Percentiles rank a stretch among this genome's conserved stretches.
phyloP scores from a whole-genome alignment of 2,329 filamentous ascomycete species.

The Exophiala sideris region DNA sequence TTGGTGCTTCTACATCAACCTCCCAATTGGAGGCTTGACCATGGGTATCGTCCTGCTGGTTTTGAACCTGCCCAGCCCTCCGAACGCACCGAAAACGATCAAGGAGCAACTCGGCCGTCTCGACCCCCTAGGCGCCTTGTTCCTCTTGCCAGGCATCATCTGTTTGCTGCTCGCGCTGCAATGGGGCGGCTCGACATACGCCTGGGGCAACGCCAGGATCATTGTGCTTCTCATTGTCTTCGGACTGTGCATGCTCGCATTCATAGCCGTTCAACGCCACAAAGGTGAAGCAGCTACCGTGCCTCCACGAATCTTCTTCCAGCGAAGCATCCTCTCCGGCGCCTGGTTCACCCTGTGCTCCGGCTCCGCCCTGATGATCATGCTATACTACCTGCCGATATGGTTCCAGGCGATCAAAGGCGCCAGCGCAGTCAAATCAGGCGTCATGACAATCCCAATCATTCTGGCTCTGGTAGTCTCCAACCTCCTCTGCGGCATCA shows the following conservation, averaged over 20 bases:
- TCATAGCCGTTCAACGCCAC: constrained; percentile 37
- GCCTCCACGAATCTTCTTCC: constrained; percentile 35
- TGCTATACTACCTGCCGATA: constrained; percentile 48
- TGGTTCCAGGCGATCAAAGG: constrained; percentile 47
- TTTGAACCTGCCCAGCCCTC: constrained; percentile 29
- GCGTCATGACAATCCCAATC: constrained; percentile 43
- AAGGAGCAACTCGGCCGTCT: constrained; percentile 43
- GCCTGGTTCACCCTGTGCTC: constrained; percentile 38
- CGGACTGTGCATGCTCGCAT: constrained; percentile 35
- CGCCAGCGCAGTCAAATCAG: constrained; percentile 35
- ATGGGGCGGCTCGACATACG: constrained; percentile 39
- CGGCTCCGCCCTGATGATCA: constrained; percentile 36
- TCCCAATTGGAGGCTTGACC: constrained; percentile 32
- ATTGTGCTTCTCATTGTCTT: constrained; percentile 47
- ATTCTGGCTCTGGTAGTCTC: constrained; percentile 37
- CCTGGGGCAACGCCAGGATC: constrained; percentile 39
- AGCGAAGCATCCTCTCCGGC: constrained; percentile 36
- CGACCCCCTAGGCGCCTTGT: constrained; percentile 41
- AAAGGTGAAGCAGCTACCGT: constrained; percentile 43
- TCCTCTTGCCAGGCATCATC: constrained; percentile 40
- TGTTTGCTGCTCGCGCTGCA: constrained; percentile 48
- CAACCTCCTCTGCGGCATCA: constrained; percentile 34
- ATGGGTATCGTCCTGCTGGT: constrained; percentile 30
- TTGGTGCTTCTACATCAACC: constrained; percentile 39
- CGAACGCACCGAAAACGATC: constrained; percentile 25